Base-by-base conservation (phyloP, 768 basidiomycete genomes). In the Phylloporus sp. region DNA sequence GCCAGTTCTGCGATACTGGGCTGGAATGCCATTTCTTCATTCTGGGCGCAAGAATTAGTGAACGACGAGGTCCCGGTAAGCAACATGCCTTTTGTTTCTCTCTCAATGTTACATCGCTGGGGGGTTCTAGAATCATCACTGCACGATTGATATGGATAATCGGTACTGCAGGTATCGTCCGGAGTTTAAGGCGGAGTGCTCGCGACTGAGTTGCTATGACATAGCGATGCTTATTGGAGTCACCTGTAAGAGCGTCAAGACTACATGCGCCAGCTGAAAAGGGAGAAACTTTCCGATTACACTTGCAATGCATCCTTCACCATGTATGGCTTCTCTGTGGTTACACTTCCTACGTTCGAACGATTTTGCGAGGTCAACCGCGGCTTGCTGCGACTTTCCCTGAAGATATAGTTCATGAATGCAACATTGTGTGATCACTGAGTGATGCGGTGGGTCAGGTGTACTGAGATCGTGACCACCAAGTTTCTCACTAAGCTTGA, bases 341-440 rank as follows among this genome's bases (percentile, higher is more conserved):
- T 97, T 97, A 64, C 96, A 99, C 68, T 87, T 91, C 54, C 96
- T 67, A 46, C 95, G 77, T 69, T 97, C 95, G 55, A 96, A 97
- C 0, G 74, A 78, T 69, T 97, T 98, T 2, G 96, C 95, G 34
- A 96, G 75, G 62, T 96, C 90, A 1, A 91, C 84, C 1, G 84
- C 79, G 0, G 78, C 69, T 61, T 97, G 93, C 24, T 78, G 77
- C 2, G 74, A 60, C 48, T 77, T 80, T 11, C 91, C 93, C 46
- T 85, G 79, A 3, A 91, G 76, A 69, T 99, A 98, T 3, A 99
- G 76, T 61, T 91, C 90, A 55, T 93, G 84, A 33, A 99, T 92
- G 62, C 86, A 95, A 66, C 96, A 99, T 63, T 98, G 95, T 0
- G 96, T 97, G 65, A 99, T 97, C 95, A 99, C 96, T 97, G 56